These are phyloP conservation scores for Herpetomonas samuelpessoai DNA, from an alignment of 208 protist species.

Conservation along the genomic window DNA sequence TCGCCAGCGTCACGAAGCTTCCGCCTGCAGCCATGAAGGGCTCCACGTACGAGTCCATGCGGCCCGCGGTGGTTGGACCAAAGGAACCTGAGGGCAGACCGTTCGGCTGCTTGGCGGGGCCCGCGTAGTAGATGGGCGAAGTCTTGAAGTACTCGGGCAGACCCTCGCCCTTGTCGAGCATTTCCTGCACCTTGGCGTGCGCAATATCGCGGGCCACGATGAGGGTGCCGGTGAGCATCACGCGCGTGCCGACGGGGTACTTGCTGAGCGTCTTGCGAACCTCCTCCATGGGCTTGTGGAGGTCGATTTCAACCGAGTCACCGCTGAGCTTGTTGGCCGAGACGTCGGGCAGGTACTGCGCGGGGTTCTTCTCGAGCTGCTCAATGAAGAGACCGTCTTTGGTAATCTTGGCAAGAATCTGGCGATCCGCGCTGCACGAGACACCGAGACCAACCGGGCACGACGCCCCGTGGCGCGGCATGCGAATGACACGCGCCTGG, in stretches of 20 bases:
- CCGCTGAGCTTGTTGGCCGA: slow-evolving; percentile 25
- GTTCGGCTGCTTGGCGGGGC: slow-evolving; percentile 95
- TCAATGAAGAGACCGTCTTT: slow-evolving; percentile 94
- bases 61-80: slow-evolving; percentile 97
- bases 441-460: slow-evolving; percentile 96
- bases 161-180: slow-evolving; percentile 76
- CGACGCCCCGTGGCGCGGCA: slow-evolving; percentile 89
- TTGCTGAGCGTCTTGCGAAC: slow-evolving; percentile 76
- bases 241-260: slow-evolving; percentile 86
- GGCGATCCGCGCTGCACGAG: slow-evolving; percentile 95
- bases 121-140: slow-evolving; percentile 96
- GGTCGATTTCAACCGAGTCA: slow-evolving; percentile 80
- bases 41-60: slow-evolving; percentile 96
- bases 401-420: slow-evolving; percentile 94
- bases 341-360: slow-evolving; percentile 91
- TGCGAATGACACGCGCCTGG: slow-evolving; percentile 93
- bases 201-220: slow-evolving; percentile 98
- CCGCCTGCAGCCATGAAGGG: slow-evolving; percentile 91
- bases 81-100: slow-evolving; percentile 95
- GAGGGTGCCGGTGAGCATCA: slow-evolving; percentile 93
- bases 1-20: slow-evolving; percentile 94
- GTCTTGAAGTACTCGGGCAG: slow-evolving; percentile 94
- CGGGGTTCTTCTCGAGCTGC: slow-evolving; percentile 91
- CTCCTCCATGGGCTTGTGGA: slow-evolving; percentile 89
- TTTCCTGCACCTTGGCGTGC: slow-evolving; percentile 94